Evolutionary conservation across 768 basidiomycete species (phyloP), one percentile per base, ranked within the genome.

Genomic region (Naganishia randhawae): DNA sequence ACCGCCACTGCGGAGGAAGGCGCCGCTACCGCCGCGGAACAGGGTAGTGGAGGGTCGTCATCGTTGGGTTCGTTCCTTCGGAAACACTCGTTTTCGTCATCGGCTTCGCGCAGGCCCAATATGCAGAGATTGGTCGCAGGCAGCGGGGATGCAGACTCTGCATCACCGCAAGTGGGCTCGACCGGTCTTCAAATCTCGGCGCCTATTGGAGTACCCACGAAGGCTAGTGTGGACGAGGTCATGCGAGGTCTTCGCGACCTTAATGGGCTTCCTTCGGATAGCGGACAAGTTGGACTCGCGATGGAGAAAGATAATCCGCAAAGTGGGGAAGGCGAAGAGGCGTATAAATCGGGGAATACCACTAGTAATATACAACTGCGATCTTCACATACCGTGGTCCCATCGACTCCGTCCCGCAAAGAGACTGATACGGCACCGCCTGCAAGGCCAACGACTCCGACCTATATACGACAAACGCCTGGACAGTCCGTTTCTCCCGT

Each of bases 51-150:
- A 5, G 45, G 25, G n/a, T 6, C 19, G n/a, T 33, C 33, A 22
- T 55, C 54, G 5, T 32, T 55, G 9, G 54, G 54, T 55, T 55
- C 54, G 22, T 55, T 55, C 33, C 54, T 55, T n/a, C 54, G 54
- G 10, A 55, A 55, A 35, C 54, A 35, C 31, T 55, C 54, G 8
- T 35, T 55, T 19, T 37, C 54, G n/a, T 55, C 54, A 6, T 55
- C 54, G 7, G 10, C 54, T 16, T 32, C 54, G 1, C 54, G 54
- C 14, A 32, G 54, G 22, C 54, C 54, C 54, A 35, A 55, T 22
- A 33, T 55, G 29, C 51, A 25, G n/a, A n/a, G n/a, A n/a, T n/a
- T n/a, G n/a, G n/a, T n/a, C 29, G 29, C 4, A 19, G 16, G 29
- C 3, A 33, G 32, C 54, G n/a, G n/a, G 14, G 22, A 16, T 55